Evolutionary conservation across 75 land plant genomes (phyloP), one percentile per base, ranked within the genome.

Genomic region (Pseudotsuga menziesii): DNA sequence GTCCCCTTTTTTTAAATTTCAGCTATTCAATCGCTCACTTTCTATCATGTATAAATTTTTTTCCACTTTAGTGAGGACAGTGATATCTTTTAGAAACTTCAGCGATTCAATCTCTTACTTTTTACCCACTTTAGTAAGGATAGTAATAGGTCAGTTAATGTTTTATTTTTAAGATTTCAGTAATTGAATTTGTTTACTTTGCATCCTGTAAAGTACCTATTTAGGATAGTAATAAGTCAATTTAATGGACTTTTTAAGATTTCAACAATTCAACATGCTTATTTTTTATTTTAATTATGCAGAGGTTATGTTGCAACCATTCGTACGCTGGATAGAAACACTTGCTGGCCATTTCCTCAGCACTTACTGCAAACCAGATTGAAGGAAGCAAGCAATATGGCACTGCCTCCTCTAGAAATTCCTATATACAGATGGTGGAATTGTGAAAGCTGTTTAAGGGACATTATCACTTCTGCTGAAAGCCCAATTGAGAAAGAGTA

Each of bases 341-440:
- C n/a, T 36, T 69, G 52, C 72, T 69, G 72, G 72, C 72, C 52
- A 41, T 69, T 69, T 69, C 72, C 52, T 69, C 72, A 20, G 54
- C 52, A 69, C 23, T 41, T 39, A 9, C 72, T 69, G 20, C 48
- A 69, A 69, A 20, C 52, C n/a, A 69, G 72, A 39, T 20, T 22
- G n/a, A n/a, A n/a, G 72, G 72, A 69, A 20, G 52, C 20, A 69
- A 25, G 8, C 25, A 69, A 41, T 69, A 4, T 20, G 12, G 23
- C 72, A 41, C 11, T 69, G 54, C 72, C 72, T 39, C 52, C 72
- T 41, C 20, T 69, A 3, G 54, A 69, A 69, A 44, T 69, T 69
- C 72, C 48, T n/a, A 13, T 3, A 8, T 69, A 36, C 52, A 69
- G 35, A 69, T 69, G 72, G 72, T 69, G 72, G 72, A 69, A 69